A percentile compares a stretch with the other conserved stretches of the same genome.
Conservation (phyloP, 208 protist species). For the Novymonas esmeraldas region DNA sequence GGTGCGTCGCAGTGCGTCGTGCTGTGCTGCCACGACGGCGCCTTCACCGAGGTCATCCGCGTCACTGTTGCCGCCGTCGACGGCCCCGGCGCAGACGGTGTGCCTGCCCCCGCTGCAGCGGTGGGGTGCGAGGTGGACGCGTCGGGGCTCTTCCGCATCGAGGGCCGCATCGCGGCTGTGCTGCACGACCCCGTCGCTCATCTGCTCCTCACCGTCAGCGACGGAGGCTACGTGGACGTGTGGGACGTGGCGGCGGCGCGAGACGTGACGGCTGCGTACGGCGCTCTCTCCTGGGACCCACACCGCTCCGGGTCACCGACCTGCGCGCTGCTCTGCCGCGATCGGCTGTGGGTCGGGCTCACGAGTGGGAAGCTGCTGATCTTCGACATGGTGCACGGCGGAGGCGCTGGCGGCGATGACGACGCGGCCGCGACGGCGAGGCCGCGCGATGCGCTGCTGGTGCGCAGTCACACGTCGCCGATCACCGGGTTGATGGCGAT, state of each 20-base stretch:
- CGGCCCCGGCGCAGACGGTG: not conserved
- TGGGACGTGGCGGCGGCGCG: slow-evolving; percentile 41
- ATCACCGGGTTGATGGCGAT: slow-evolving; percentile 39
- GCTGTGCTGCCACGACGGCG: slow-evolving; percentile 26
- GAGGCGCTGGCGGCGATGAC: not conserved
- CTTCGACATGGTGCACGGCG: slow-evolving; percentile 22
- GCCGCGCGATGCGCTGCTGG: not conserved
- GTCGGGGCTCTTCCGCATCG: slow-evolving; percentile 50
- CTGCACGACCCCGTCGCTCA: slow-evolving; percentile 27
- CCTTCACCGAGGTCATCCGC: slow-evolving; percentile 26
- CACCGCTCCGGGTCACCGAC: slow-evolving; percentile 30
- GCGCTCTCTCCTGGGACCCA: slow-evolving; percentile 32
- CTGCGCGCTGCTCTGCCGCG: slow-evolving; percentile 26
- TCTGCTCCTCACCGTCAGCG: slow-evolving; percentile 43
- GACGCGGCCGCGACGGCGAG: not conserved
- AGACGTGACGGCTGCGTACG: slow-evolving; percentile 49
- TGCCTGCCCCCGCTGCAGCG: not conserved
- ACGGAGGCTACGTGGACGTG: slow-evolving; percentile 60
- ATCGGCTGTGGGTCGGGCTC: slow-evolving; percentile 57
- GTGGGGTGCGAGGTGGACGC: slow-evolving; percentile 22
- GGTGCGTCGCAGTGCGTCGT: slow-evolving; percentile 2
- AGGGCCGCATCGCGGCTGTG: slow-evolving; percentile 35
- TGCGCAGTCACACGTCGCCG: slow-evolving; percentile 25
- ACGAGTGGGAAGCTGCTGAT: slow-evolving; percentile 37
- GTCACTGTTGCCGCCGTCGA: slow-evolving; percentile 1